Percentiles rank a stretch among this genome's conserved stretches.
Conservation (phyloP, 495 filamentous ascomycete species). For the Wilcoxina mikolae region DNA sequence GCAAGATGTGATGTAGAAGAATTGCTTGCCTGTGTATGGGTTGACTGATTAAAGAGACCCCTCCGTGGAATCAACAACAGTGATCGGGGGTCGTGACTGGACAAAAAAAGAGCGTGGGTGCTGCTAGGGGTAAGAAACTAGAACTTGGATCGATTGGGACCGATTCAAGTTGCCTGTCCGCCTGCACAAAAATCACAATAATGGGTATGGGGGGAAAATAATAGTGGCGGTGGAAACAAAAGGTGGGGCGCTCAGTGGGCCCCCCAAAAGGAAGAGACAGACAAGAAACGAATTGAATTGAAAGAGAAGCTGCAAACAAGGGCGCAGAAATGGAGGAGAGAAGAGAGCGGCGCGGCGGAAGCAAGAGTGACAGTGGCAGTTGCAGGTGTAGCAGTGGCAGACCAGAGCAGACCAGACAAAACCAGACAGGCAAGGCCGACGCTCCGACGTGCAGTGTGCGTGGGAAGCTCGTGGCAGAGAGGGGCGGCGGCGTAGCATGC, state of each 20-base stretch:
- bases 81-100: not conserved
- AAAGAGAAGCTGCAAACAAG: not conserved
- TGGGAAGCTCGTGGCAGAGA: conserved; percentile 8
- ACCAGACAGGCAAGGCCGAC: conserved; percentile 3
- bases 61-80: conserved; percentile 2
- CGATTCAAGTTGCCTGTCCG: not conserved
- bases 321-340: not conserved
- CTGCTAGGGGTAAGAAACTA: not conserved
- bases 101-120: not conserved
- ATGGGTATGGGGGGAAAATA: not conserved
- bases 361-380: conserved; percentile 1
- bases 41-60: conserved; percentile 1
- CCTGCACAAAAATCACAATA: not conserved
- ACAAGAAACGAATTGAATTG: not conserved
- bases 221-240: conserved; percentile 4
- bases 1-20: not conserved
- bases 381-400: not conserved
- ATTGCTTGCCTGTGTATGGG: not conserved
- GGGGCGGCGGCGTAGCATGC: too few species aligned
- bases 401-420: not conserved
- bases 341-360: not conserved
- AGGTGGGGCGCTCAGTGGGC: not conserved
- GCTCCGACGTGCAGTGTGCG: conserved; percentile 1
- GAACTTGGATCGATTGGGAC: not conserved
- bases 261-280: not conserved